Conservation (phyloP, 1,139 yeast species). For the Kodamaea sp. region DNA sequence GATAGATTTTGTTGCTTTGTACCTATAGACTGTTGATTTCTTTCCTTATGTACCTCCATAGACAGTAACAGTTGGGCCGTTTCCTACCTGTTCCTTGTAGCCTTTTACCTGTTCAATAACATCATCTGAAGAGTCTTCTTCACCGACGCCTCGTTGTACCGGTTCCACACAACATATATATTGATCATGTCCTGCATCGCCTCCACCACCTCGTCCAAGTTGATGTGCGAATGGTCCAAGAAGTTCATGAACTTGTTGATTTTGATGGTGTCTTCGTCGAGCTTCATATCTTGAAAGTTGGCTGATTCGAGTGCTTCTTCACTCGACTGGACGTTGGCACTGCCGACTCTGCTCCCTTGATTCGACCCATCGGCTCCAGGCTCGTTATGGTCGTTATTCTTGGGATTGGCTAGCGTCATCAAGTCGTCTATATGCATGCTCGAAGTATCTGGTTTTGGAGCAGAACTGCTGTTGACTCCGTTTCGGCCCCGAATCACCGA, state of each 20-base stretch:
- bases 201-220: conserved; percentile 73
- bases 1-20: no score
- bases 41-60: no score
- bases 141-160: conserved; percentile 64
- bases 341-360: background rate
- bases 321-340: background rate
- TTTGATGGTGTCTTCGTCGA: conserved; percentile 45
- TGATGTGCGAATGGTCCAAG: conserved; percentile 73
- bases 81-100: no score
- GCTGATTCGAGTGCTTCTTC: conserved; percentile 15
- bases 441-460: conserved; percentile 4
- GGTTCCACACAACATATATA: conserved; percentile 81
- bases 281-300: conserved; percentile 29
- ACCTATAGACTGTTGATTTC: no score
- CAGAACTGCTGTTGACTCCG: conserved; percentile 4
- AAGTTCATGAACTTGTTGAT: conserved; percentile 61
- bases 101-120: conserved; percentile 35
- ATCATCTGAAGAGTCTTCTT: conserved; percentile 44
- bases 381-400: background rate
- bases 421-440: conserved; percentile 43
- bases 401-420: conserved; percentile 23
- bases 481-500: conserved; percentile 20
- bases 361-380: background rate
- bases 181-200: conserved; percentile 81
- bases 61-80: no score